Conservation (phyloP, 495 filamentous ascomycete genomes). For the Hypomontagnella monticulosa region DNA sequence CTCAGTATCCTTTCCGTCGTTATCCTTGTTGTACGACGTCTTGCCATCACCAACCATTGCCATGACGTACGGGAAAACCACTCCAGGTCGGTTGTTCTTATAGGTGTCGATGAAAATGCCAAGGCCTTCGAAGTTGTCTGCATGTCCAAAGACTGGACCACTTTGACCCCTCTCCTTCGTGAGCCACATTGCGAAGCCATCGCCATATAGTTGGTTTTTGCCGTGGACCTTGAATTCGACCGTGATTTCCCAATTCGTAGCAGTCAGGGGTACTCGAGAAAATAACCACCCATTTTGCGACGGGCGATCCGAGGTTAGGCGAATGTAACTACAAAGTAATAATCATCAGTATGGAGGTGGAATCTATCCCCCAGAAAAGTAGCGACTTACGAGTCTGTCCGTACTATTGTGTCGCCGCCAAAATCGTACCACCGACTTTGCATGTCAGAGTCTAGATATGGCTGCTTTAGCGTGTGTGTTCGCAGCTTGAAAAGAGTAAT, state of each 20-base stretch:
- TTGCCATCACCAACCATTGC: slow-evolving; percentile 95
- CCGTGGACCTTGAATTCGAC: slow-evolving; percentile 92
- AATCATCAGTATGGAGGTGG: slow-evolving; percentile 11
- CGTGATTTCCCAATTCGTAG: slow-evolving; percentile 99
- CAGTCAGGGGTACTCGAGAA: slow-evolving; percentile 91
- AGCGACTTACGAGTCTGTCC: slow-evolving; percentile 81
- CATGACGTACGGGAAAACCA: slow-evolving; percentile 97
- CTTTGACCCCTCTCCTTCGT: slow-evolving; percentile 86
- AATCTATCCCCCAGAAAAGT: background rate
- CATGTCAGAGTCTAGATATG: slow-evolving; percentile 97
- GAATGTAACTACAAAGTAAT: slow-evolving; percentile 75
- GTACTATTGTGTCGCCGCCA: slow-evolving; percentile 93
- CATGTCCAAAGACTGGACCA: slow-evolving; percentile 88
- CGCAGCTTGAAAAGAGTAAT: slow-evolving; percentile 73
- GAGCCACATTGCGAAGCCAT: slow-evolving; percentile 98
- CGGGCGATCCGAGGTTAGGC: slow-evolving; percentile 87
- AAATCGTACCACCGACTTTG: slow-evolving; percentile 99
- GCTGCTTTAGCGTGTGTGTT: slow-evolving; percentile 62
- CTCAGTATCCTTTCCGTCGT: slow-evolving; percentile 94
- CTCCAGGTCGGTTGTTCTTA: slow-evolving; percentile 98
- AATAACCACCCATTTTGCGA: slow-evolving; percentile 93
- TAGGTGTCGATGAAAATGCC: slow-evolving; percentile 99
- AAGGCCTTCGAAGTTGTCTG: slow-evolving; percentile 91
- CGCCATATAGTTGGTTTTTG: slow-evolving; percentile 82
- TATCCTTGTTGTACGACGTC: slow-evolving; percentile 89